Evolutionary conservation across 306 rosid species (phyloP).

Genomic region (Prunus persica): Prunus_persica_NCBIv2 NC_034014.1:983501-984000

Average conservation of each 20-base stretch:
- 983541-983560: not conserved
- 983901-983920: conserved; percentile 94
- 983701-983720: not conserved
- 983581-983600: not conserved
- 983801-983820: not conserved
- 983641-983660: not conserved
- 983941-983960: conserved; percentile 91
- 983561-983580: not conserved
- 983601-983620: not conserved
- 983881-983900: conserved; percentile 96
- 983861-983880: conserved; percentile 95
- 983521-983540: not conserved
- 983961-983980: conserved; percentile 89
- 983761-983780: not conserved
- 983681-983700: not conserved
- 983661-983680: not conserved
- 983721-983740: not conserved
- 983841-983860: conserved; percentile 86
- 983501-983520: not conserved
- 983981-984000: conserved; percentile 96
- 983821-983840: conserved; percentile 91
- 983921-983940: conserved; percentile 98
- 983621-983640: not conserved
- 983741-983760: not conserved
- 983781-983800: not conserved